phyloP scores from a whole-genome alignment of 495 filamentous ascomycete species.

The Tuber melanosporum region DNA sequence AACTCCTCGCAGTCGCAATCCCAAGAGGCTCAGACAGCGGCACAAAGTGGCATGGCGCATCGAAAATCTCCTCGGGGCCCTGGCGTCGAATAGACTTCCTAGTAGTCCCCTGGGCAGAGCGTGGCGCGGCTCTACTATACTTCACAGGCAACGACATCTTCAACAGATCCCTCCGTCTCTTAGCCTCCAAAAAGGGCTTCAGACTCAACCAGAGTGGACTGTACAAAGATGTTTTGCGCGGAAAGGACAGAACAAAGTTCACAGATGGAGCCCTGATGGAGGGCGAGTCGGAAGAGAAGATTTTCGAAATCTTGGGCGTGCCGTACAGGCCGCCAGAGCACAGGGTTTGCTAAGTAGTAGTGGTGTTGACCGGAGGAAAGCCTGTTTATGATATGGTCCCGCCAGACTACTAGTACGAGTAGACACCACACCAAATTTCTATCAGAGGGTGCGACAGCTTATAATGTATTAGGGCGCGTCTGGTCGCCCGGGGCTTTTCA shows the following conservation, averaged over 20 bases:
- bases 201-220: constrained; percentile 78
- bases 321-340: constrained; percentile 80
- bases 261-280: constrained; percentile 70
- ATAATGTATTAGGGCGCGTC: background rate
- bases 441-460: background rate
- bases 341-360: constrained; percentile 58
- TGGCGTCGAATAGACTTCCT: constrained; percentile 59
- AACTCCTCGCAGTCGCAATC: constrained; percentile 4
- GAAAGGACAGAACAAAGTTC: constrained; percentile 54
- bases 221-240: constrained; percentile 67
- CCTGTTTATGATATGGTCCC: background rate
- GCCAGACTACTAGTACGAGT: background rate
- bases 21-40: constrained; percentile 46
- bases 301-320: constrained; percentile 80
- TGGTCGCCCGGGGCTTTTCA: no score
- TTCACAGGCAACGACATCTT: constrained; percentile 97
- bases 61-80: constrained; percentile 51
- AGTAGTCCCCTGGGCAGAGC: constrained; percentile 70
- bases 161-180: constrained; percentile 76
- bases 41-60: constrained; percentile 88
- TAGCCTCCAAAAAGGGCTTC: constrained; percentile 80
- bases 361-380: background rate
- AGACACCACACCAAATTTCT: background rate
- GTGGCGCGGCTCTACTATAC: constrained; percentile 87
- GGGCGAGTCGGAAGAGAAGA: constrained; percentile 67